Evolutionary conservation across 2,329 filamentous ascomycete genomes (phyloP), one percentile per base, ranked within the genome.

Genomic region (Diaporthe australafricana): DNA sequence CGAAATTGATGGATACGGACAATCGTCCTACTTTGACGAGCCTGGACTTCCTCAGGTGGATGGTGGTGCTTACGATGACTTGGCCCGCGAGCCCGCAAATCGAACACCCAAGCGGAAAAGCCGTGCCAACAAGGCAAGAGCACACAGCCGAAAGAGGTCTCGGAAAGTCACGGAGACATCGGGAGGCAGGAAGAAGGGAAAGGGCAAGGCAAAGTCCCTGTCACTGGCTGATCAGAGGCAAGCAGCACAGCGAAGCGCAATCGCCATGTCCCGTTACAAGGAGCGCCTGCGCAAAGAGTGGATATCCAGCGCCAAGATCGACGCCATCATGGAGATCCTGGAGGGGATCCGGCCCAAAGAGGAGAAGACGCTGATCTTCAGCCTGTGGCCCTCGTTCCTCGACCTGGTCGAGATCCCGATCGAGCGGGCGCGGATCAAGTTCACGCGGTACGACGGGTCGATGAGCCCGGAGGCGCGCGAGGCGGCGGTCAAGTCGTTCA

Each of bases 401-500:
- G 79, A 80, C 30, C 65, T 80, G 1, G 76, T 81, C 9, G 79
- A 81, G 74, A 76, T 80, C 16, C 78, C 79, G 5, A 74, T 81
- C 47, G 72, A 76, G 7, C 76, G 78, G 14, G 73, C 75, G 25
- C 72, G 75, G 20, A 78, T 78, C 47, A 57, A 72, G 17, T 80
- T 78, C 71, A 75, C 72, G 40, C 79, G 79, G 22, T 80, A 80
- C 66, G 79, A 80, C 52, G 79, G 79, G 14, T 74, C 71, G 14
- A 81, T 81, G 79, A 40, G 45, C 4, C 30, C 57, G 4, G n/a
- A 30, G 27, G 71, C 30, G 6, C 90, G 93, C 53, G 91, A 91
- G 70, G 84, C 89, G 32, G 89, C 91, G 1, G 90, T 94, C 12
- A 83, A 89, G 40, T 86, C 88, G 22, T 95, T 95, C 80, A 81